Evolutionary conservation across 2,329 filamentous ascomycete genomes (phyloP), one percentile per base, ranked within the genome.

Genomic region (Colletotrichum lupini): DNA sequence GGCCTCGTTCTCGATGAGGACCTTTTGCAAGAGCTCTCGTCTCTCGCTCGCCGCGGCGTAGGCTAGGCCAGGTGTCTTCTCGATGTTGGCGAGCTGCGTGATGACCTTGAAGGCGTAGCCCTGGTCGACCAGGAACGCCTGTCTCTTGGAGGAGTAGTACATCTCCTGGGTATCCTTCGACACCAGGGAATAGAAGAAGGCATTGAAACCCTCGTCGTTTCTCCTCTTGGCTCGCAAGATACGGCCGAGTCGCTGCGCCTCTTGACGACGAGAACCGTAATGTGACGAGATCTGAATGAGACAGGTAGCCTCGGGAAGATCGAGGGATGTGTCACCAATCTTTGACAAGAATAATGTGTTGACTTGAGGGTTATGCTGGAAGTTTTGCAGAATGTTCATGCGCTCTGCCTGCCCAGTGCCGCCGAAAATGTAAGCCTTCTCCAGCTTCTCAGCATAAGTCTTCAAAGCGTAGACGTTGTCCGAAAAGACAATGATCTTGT

Each of bases 81-180:
- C 94, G 75, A 99, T 95, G 63, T 96, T 97, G 79, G 95, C 93
- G 8, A 99, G 88, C 79, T 97, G 95, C 0, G 97, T 99, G 81
- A 99, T 99, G 75, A 98, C 96, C 81, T 98, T 98, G 89, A 99
- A 99, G 0, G 97, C 96, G 81, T 99, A 99, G 11, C 97, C 97
- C 83, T 99, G 97, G 77, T 99, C 97, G 26, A 99, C 95, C 1
- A 99, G 87, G 85, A 99, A 99, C 1, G 97, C 96, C 83, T 99
- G 97, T 11, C 97, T 91, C 83, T 98, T 98, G 4, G 95, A 95
- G 0, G 96, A 98, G 82, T 98, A 99, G 81, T 92, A 97, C 96
- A 99, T 98, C 82, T 99, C 97, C 74, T 95, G 93, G 0, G 97
- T 99, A 80, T 99, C 97, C 82, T 98, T 98, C 6, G 94, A 97